These are phyloP conservation scores for Nakazawaea siamensis DNA, from an alignment of 805 yeast genomes.

Conservation along the genomic window DNA sequence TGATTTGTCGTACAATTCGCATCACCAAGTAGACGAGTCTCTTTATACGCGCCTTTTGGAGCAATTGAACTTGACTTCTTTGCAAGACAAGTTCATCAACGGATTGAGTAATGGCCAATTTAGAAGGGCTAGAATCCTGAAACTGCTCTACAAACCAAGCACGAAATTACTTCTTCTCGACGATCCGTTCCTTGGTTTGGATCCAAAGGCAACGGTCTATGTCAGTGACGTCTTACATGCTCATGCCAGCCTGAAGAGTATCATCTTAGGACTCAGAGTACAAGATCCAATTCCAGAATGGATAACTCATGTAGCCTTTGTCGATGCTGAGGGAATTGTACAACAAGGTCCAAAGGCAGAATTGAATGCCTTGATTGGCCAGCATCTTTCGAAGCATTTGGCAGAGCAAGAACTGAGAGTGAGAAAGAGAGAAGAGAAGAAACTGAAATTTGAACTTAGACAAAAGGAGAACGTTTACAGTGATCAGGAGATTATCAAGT, in stretches of 20 bases:
- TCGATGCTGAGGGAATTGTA: conserved; percentile 44
- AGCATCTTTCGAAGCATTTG: conserved; percentile 16
- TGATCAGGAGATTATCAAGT: conserved; percentile 30
- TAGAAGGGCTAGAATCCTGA: conserved; percentile 82
- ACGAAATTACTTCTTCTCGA: conserved; percentile 57
- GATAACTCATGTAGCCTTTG: conserved; percentile 67
- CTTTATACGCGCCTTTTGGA: conserved; percentile 35
- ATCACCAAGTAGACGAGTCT: conserved; percentile 23
- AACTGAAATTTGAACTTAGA: conserved; percentile 8
- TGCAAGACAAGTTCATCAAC: conserved; percentile 71
- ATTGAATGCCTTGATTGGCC: conserved; percentile 16
- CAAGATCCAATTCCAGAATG: conserved; percentile 76
- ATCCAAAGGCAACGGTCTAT: conserved; percentile 56
- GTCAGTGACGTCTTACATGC: conserved; percentile 47
- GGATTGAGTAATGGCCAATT: conserved; percentile 91
- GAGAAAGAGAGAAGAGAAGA: conserved; percentile 1
- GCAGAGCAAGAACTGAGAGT: conserved; percentile 15
- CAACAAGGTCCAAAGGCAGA: conserved; percentile 36
- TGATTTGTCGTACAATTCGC: conserved; percentile 40
- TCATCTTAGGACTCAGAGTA: conserved; percentile 67
- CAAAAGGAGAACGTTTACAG: conserved; percentile 1
- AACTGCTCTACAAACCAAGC: conserved; percentile 59
- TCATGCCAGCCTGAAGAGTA: conserved; percentile 13
- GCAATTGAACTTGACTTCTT: conserved; percentile 43
- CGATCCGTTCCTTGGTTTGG: conserved; percentile 90